A percentile compares a stretch with the other conserved stretches of the same genome.
Conservation (phyloP, 73 alveolate genomes). For the Effrenium voratum region DNA sequence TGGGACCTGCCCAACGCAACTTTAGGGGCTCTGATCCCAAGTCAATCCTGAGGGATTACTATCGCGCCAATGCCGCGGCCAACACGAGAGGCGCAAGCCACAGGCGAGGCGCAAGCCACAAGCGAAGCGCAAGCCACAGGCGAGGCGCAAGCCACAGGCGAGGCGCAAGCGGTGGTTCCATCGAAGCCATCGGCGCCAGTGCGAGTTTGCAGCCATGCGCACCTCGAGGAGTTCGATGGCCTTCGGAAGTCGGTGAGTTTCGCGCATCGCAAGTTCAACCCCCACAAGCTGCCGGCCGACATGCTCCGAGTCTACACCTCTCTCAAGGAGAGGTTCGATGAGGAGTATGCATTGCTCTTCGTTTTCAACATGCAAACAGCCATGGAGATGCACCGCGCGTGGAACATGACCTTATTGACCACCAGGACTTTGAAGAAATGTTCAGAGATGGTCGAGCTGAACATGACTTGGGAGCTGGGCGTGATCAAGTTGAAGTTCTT, state of each 20-base stretch:
- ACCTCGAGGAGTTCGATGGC: constrained; percentile 17
- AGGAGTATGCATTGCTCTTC: constrained; percentile 68
- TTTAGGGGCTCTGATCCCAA: too few species aligned
- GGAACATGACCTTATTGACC: constrained; percentile 91
- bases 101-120: too few species aligned
- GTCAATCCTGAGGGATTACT: too few species aligned
- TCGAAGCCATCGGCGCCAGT: not conserved
- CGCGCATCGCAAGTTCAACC: constrained; percentile 29
- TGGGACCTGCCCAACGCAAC: too few species aligned
- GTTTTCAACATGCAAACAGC: constrained; percentile 88
- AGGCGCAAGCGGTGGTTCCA: too few species aligned
- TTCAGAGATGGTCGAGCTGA: constrained; percentile 79
- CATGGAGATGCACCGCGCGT: constrained; percentile 94
- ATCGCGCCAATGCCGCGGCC: too few species aligned
- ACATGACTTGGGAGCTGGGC: constrained; percentile 85
- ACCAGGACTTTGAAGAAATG: constrained; percentile 76
- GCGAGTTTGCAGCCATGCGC: constrained; percentile 44
- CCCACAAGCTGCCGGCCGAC: constrained; percentile 65
- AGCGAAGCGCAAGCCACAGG: too few species aligned
- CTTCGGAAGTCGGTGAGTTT: constrained; percentile 83
- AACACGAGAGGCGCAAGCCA: too few species aligned
- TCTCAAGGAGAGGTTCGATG: constrained; percentile 81
- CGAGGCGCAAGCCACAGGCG: too few species aligned
- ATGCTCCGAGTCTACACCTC: constrained; percentile 77
- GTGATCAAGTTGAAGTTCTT: constrained; percentile 92